Base-by-base conservation (phyloP, 352 stramenopile genomes). In the Phytophthora capsici region DNA sequence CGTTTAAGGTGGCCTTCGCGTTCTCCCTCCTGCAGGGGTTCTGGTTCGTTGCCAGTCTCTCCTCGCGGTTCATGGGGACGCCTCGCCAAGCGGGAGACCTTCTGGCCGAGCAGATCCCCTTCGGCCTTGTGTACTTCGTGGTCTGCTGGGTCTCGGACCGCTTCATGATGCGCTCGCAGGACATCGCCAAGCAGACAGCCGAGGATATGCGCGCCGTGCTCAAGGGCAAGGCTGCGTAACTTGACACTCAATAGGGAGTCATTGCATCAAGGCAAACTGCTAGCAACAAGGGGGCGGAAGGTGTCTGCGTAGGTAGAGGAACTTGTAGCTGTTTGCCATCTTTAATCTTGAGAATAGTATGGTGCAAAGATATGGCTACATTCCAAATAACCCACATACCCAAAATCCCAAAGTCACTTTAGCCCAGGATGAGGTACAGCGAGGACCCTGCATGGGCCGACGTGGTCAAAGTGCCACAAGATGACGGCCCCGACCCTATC, bases 381-480 rank as follows among this genome's bases (percentile, higher is more conserved):
- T 32, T 32, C 8, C 28, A 32, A 32, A 32, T 32, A 32, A 32
- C 28, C 28, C 6, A 32, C 9, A 32, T 45, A 41, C 19, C n/a
- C 36, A n/a, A 20, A 63, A 34, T 41, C 49, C 25, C 25, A 28
- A 16, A 41, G 12, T 41, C 13, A 8, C 4, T 53, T 38, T 16
- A 41, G 16, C 8, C 28, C 17, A 25, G 10, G 2, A 87, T 84
- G 80, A 60, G 71, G 53, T 93, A 91, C 59, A 75, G 75, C 46
- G 77, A 91, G 32, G 80, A 93, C 57, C 82, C 82, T 0, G 62
- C 41, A 41, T 95, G 88, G 88, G 78, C 80, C n/a, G 88, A 95
- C 59, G 86, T 95, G 67, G 68, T 66, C 59, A 91, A 91, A 63
- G 86, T 95, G 65, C 78, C 85, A 40, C 88, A 95, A 66, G 85